Evolutionary conservation across 2,329 filamentous ascomycete species (phyloP).

Genomic region (Penicillium paneum): DNA sequence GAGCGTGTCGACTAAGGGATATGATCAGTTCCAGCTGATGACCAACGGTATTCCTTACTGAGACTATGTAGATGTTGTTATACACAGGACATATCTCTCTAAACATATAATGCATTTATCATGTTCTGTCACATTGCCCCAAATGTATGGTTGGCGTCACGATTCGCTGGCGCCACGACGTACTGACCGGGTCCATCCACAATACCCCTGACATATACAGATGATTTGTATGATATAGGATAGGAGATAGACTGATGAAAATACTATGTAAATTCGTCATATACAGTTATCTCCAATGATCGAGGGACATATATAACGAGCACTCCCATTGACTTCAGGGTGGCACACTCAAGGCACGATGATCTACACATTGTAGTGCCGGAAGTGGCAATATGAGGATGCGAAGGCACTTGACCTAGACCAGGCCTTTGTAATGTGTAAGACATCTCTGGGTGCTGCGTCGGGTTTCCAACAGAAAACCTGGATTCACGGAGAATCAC

Average conservation of each 20-base stretch:
- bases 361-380: not conserved
- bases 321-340: not conserved
- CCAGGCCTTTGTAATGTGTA: not conserved
- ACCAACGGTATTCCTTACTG: constrained; percentile 96
- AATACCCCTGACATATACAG: not conserved
- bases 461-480: not conserved
- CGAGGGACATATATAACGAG: not conserved
- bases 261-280: not conserved
- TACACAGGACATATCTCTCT: not conserved
- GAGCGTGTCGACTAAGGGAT: constrained; percentile 88
- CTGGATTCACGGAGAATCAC: not conserved
- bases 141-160: constrained; percentile 19
- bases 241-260: not conserved
- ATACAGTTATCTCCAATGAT: too few species aligned
- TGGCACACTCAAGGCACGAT: constrained; percentile 8
- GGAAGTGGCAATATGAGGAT: constrained; percentile 14
- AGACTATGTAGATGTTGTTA: not conserved
- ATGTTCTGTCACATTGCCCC: not conserved
- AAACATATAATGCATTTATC: not conserved
- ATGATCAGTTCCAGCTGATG: constrained; percentile 95
- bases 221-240: not conserved
- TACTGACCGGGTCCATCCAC: not conserved
- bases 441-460: not conserved
- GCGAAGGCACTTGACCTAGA: not conserved
- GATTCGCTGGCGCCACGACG: constrained; percentile 3